phyloP scores from a whole-genome alignment of 2,329 filamentous ascomycete species.

The Cladobotryum protrusum region DNA sequence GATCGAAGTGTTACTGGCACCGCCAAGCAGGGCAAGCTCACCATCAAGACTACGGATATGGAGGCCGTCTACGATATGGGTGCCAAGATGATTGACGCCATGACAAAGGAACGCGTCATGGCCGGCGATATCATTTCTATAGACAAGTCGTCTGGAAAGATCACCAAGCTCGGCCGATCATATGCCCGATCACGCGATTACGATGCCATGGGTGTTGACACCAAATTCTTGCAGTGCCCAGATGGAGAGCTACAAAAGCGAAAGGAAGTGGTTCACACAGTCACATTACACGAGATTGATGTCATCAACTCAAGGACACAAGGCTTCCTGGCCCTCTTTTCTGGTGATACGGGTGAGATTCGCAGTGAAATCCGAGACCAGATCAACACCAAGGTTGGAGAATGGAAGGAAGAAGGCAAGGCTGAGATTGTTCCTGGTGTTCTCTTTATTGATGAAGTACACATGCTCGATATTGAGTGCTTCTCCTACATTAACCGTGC shows the following conservation, averaged over 20 bases:
- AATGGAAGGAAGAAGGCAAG: constrained; percentile 99
- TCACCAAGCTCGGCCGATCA: constrained; percentile 91
- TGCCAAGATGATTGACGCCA: constrained; percentile 98
- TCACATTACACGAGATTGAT: constrained; percentile 95
- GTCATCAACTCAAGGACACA: constrained; percentile 99
- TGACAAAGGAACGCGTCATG: constrained; percentile 99
- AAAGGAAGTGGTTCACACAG: constrained; percentile 94
- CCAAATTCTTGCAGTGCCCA: constrained; percentile 95
- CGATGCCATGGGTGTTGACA: constrained; percentile 97
- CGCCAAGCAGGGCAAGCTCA: constrained; percentile 97
- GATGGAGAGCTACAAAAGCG: constrained; percentile 96
- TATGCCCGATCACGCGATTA: constrained; percentile 95
- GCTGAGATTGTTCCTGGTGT: constrained; percentile 96
- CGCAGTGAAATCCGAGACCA: constrained; percentile 94
- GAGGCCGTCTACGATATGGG: constrained; percentile 99
- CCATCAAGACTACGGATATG: constrained; percentile 99
- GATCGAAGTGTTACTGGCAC: constrained; percentile 93
- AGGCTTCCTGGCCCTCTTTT: constrained; percentile 94
- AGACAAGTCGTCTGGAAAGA: constrained; percentile 96
- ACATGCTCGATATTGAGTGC: constrained; percentile 99
- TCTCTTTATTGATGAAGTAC: constrained; percentile 96
- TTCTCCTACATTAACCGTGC: constrained; percentile 98
- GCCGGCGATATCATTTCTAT: constrained; percentile 97
- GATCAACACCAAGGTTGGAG: constrained; percentile 97
- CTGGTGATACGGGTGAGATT: constrained; percentile 96